phyloP scores from a whole-genome alignment of 768 basidiomycete genomes.

The Dentipellis fragilis region DNA sequence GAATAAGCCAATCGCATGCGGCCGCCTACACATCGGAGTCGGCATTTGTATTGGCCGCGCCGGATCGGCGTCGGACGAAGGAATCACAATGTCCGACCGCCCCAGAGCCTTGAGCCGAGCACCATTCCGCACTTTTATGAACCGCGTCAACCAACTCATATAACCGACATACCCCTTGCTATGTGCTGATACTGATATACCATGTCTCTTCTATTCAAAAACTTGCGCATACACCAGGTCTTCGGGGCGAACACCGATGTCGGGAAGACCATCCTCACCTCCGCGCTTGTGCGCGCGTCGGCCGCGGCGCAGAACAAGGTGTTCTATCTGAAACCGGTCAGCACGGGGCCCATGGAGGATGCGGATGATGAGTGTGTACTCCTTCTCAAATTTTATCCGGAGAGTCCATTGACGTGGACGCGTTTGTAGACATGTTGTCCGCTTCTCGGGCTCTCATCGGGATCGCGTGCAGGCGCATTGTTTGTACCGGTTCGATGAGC shows the following conservation, averaged over 20 bases:
- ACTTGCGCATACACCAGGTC: slow-evolving; percentile 80
- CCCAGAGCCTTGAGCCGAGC: too few species aligned
- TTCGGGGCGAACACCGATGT: slow-evolving; percentile 97
- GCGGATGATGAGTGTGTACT: slow-evolving; percentile 69
- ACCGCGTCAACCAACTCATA: too few species aligned
- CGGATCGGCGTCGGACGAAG: too few species aligned
- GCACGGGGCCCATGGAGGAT: slow-evolving; percentile 71
- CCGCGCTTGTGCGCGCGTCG: slow-evolving; percentile 77
- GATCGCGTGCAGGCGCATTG: slow-evolving; percentile 50
- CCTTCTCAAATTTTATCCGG: neutral
- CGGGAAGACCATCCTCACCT: slow-evolving; percentile 86
- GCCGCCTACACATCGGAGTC: neutral
- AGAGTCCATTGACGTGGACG: slow-evolving; percentile 3
- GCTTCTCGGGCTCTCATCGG: slow-evolving; percentile 32
- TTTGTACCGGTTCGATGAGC: slow-evolving; percentile 76
- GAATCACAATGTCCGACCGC: neutral
- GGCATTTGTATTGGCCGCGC: neutral
- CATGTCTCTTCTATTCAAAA: slow-evolving; percentile 80
- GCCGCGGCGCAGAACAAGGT: slow-evolving; percentile 40
- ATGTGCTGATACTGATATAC: neutral
- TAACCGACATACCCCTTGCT: neutral
- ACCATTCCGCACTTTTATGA: too few species aligned
- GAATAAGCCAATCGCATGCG: too few species aligned
- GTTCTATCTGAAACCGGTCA: slow-evolving; percentile 83
- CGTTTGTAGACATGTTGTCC: slow-evolving; percentile 50